Evolutionary conservation across 306 rosid genomes (phyloP), one percentile per base, ranked within the genome.

Genomic region (Canavalia gladiata): DNA sequence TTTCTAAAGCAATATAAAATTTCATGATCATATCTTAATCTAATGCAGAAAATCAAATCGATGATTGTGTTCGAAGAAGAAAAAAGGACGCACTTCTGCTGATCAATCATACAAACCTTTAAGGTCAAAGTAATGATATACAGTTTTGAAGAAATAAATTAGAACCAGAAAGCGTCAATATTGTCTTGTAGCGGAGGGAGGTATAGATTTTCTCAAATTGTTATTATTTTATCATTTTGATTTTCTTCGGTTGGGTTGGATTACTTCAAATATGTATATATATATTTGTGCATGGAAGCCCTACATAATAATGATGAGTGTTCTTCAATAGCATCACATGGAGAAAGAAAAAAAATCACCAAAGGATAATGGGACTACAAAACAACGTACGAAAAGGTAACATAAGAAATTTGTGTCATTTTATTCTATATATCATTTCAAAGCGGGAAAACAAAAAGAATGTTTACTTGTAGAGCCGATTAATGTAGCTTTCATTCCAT

Each of bases 21-120:
- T 62, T 63, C 8, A 58, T 49, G 63, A 79, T 82, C 68, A 81
- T 69, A 49, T 83, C 74, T 65, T 77, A 66, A 49, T 9, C 33
- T 67, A 31, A 52, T 10, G 59, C 83, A 41, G 18, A 78, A 62
- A 85, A 86, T 59, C 4, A 76, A 76, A 83, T 79, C 54, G 59
- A 82, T 86, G 84, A 79, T 88, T 30, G 68, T 85, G 86, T 81
- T 88, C 50, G 63, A 46, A 66, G 42, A 54, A 50, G 34, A 10
- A 72, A 87, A 80, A 80, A 81, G 84, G 60, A 28, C 86, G 83
- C 84, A 84, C 87, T 51, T 76, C 60, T 86, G 86, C 90, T 86
- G 90, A 83, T 91, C 78, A 81, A 88, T 83, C 87, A 89, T 89
- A 86, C 82, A 84, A 50, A 66, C 39, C 81, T 84, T 87, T 86